Conservation (phyloP, 2,329 filamentous ascomycete species). For the Emmonsiellopsis sp. region DNA sequence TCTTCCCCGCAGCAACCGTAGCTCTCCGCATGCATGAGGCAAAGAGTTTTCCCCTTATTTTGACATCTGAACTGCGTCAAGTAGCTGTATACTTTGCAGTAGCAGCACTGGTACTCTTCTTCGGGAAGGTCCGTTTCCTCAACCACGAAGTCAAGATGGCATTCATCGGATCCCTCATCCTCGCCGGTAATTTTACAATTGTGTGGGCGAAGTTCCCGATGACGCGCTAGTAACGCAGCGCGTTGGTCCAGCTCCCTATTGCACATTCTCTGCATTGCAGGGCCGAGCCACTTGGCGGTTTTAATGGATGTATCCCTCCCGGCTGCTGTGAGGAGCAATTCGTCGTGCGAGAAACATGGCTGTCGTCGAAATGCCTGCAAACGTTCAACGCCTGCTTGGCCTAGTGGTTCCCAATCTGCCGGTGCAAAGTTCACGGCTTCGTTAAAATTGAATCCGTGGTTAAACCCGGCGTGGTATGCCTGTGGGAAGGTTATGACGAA, state of each 20-base stretch:
- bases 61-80: constrained; percentile 83
- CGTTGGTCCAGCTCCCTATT: constrained; percentile 64
- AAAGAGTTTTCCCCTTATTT: constrained; percentile 71
- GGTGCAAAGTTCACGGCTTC: constrained; percentile 98
- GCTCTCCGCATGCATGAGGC: constrained; percentile 69
- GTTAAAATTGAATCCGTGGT: constrained; percentile 98
- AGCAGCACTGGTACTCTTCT: constrained; percentile 83
- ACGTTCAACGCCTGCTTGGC: constrained; percentile 74
- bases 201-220: constrained; percentile 48
- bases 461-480: constrained; percentile 96
- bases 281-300: constrained; percentile 89
- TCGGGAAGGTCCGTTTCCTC: constrained; percentile 71
- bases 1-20: constrained; percentile 69
- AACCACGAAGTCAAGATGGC: constrained; percentile 53
- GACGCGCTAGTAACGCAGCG: constrained; percentile 57
- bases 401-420: constrained; percentile 87
- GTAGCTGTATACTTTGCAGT: constrained; percentile 89
- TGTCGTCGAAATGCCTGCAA: constrained; percentile 81
- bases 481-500: constrained; percentile 95
- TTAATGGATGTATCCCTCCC: constrained; percentile 72
- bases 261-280: constrained; percentile 70
- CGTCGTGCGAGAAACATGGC: constrained; percentile 95
- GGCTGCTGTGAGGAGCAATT: constrained; percentile 83
- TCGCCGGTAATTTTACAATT: constrained; percentile 45
- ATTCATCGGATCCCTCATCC: constrained; percentile 38